Base-by-base conservation (phyloP, 805 yeast species). In the Saturnispora diversa region DNA sequence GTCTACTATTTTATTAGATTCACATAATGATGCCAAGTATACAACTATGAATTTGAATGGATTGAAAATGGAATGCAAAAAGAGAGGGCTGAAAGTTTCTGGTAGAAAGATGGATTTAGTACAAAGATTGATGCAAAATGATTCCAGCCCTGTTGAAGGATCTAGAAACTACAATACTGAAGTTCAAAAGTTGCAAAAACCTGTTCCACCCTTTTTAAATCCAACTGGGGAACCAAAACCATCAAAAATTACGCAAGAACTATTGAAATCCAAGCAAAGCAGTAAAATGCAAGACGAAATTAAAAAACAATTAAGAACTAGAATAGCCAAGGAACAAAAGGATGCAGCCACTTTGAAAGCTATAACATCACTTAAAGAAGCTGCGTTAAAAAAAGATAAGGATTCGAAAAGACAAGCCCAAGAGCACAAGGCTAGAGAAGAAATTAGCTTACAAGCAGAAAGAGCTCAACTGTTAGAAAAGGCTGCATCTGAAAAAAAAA, bases 91-190 rank as follows among this genome's bases (percentile, higher is more conserved):
- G 44, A 75, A 71, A 50, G 70, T 77, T 0, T 60, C 74, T n/a
- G 87, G 87, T 11, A 66, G 67, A 37, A 80, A 80, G 51, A 56
- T 69, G 8, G 84, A 80, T 23, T 59, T 80, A 19, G 65, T 78
- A 20, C 64, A 62, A 43, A 51, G 67, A 47, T 43, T 63, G 31
- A 31, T 42, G 9, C 36, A 38, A 5, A 39, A 42, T 37, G 50
- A 47, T 27, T 35, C 42, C n/a, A 11, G 23, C 13, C 39, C 39
- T 8, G 12, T 28, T 15, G 48, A 43, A 7, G 39, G 27, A 26
- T n/a, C 46, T 2, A 43, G 50, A 31, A 13, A 35, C 7, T 42
- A 22, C 21, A 25, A 44, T 5, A 42, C 40, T 8, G 11, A 27
- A 2, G 23, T 11, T 29, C 13, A 26, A 9, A 5, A 20, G 2